Conservation (phyloP, 2,329 filamentous ascomycete species). For the Penicillium sp. region DNA sequence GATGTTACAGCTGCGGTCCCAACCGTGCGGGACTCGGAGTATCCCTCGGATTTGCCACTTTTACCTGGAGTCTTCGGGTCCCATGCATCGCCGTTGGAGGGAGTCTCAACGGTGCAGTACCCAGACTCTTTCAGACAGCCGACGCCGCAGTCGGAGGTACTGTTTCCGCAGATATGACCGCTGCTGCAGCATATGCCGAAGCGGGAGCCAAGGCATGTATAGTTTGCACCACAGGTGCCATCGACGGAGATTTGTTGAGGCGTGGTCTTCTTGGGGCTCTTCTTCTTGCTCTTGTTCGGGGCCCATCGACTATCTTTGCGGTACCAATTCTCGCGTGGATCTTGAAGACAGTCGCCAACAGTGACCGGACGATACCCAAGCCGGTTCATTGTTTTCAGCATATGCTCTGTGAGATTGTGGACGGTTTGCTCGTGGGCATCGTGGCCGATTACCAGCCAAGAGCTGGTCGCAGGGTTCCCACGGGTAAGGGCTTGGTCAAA, state of each 20-base stretch:
- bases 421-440: conserved; percentile 43
- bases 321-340: conserved; percentile 40
- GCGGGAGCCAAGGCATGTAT: conserved; percentile 32
- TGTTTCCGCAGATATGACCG: conserved; percentile 29
- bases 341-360: conserved; percentile 42
- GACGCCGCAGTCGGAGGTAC: conserved; percentile 26
- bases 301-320: conserved; percentile 33
- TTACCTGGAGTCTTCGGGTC: conserved; percentile 11
- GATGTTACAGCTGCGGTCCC: conserved; percentile 19
- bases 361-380: conserved; percentile 38
- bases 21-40: conserved; percentile 14
- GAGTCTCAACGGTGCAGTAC: conserved; percentile 23
- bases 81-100: conserved; percentile 20
- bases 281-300: conserved; percentile 12
- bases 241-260: conserved; percentile 25
- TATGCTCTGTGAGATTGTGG: conserved; percentile 40
- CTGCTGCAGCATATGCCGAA: conserved; percentile 34
- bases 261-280: conserved; percentile 17
- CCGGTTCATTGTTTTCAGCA: conserved; percentile 30
- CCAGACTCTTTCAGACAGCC: conserved; percentile 32
- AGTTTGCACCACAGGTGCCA: conserved; percentile 33
- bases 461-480: conserved; percentile 25
- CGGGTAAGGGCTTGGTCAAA: conserved; percentile 33
- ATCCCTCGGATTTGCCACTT: conserved; percentile 16
- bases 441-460: conserved; percentile 41